A percentile compares a stretch with the other conserved stretches of the same genome.
Evolutionary conservation across 2,329 filamentous ascomycete species (phyloP).

Genomic region (Hymenoscyphus occultus): DNA sequence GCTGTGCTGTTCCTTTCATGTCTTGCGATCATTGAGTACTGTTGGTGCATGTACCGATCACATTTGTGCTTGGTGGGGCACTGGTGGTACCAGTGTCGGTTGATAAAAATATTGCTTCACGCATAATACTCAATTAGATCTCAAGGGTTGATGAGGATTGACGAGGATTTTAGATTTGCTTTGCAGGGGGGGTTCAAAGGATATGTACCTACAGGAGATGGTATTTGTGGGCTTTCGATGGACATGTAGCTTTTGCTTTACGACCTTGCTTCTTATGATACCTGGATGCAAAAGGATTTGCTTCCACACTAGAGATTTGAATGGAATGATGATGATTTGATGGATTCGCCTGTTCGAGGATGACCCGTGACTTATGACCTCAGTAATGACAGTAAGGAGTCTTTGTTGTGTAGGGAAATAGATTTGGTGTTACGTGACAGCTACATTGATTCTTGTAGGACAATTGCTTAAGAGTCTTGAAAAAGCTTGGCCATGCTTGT

Average conservation of each 20-base stretch:
- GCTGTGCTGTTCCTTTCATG: conserved; percentile 7
- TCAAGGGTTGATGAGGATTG: not conserved
- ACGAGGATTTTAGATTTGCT: not conserved
- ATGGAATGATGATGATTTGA: not conserved
- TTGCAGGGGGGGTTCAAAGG: not conserved
- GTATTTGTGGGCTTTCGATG: not conserved
- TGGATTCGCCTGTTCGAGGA: not conserved
- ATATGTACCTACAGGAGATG: not conserved
- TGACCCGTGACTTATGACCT: no score
- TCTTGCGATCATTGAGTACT: not conserved
- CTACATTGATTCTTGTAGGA: no score
- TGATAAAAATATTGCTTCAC: not conserved
- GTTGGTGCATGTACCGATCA: not conserved
- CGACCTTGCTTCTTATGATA: not conserved
- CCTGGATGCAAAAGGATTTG: not conserved
- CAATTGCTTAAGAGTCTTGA: no score
- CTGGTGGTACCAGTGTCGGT: not conserved
- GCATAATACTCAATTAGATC: not conserved
- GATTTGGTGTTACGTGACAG: no score
- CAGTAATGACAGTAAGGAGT: no score
- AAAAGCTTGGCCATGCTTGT: no score
- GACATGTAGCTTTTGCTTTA: conserved; percentile 1
- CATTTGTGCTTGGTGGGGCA: not conserved
- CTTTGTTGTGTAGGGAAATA: no score
- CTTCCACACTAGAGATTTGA: not conserved